Conservation (phyloP, 148 eudicot species). For the Suaeda aralocaspica region DNA sequence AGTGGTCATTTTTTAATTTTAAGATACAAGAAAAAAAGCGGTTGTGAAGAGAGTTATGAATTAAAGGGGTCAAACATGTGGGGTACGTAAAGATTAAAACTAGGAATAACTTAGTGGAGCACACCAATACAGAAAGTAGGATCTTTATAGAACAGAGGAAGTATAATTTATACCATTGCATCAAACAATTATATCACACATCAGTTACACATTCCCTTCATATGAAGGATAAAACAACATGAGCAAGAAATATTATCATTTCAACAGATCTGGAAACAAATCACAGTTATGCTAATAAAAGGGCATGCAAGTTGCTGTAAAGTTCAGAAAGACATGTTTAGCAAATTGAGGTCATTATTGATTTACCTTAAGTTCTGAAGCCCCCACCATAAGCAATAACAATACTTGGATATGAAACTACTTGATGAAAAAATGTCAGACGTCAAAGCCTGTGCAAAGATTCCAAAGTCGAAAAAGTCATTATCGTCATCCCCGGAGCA, state of each 20-base stretch:
- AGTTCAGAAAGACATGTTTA: constrained; percentile 1
- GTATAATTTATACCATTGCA: too few relatives aligned
- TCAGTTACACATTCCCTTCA: too few relatives aligned
- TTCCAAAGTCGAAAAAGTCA: constrained; percentile 79
- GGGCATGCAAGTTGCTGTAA: background rate
- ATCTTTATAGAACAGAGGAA: too few relatives aligned
- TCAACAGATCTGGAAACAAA: background rate
- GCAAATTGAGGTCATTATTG: background rate
- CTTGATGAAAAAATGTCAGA: constrained; percentile 59
- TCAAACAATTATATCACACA: too few relatives aligned
- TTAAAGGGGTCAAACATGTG: too few relatives aligned
- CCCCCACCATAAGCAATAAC: constrained; percentile 96
- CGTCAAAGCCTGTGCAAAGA: constrained; percentile 67
- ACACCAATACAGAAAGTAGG: too few relatives aligned
- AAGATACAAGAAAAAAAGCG: too few relatives aligned
- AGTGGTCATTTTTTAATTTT: too few relatives aligned
- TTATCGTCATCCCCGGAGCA: constrained; percentile 42
- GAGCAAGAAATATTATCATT: background rate
- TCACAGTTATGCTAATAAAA: background rate
- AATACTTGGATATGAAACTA: constrained; percentile 60
- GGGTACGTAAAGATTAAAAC: too few relatives aligned
- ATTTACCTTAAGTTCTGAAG: constrained; percentile 79
- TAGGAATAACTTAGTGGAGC: too few relatives aligned
- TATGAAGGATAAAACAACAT: background rate
- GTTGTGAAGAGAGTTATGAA: too few relatives aligned